These are phyloP conservation scores for Neotropicomus parvogracilis DNA, from an alignment of 1,284 basidiomycete genomes.

Conservation along the genomic window DNA sequence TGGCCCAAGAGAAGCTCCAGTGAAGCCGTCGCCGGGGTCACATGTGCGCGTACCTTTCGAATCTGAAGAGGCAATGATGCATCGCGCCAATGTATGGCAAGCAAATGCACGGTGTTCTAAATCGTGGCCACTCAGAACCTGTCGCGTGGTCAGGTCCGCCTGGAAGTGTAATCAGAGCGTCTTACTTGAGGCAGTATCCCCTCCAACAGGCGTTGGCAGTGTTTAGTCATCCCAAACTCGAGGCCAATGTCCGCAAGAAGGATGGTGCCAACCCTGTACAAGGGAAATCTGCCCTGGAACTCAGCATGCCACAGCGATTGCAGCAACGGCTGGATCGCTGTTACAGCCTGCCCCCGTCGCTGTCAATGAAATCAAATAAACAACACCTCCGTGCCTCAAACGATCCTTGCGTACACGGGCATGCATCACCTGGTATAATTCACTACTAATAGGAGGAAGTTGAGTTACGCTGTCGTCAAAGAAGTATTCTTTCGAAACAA, in stretches of 20 bases:
- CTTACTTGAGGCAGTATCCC: constrained; percentile 75
- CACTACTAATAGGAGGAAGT: constrained; percentile 54
- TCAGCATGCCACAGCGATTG: constrained; percentile 75
- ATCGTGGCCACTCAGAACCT: constrained; percentile 70
- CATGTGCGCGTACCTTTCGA: constrained; percentile 28
- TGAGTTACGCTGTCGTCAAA: constrained; percentile 32
- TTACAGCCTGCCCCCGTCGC: constrained; percentile 58
- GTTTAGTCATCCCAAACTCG: constrained; percentile 70
- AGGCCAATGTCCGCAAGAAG: constrained; percentile 72
- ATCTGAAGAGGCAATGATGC: constrained; percentile 53
- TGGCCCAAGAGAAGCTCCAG: neutral
- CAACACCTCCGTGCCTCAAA: neutral
- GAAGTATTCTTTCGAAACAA: constrained; percentile 50
- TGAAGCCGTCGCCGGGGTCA: constrained; percentile 2
- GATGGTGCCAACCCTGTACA: constrained; percentile 64
- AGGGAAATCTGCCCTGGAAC: constrained; percentile 62
- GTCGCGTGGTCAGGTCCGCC: neutral
- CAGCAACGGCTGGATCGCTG: constrained; percentile 61
- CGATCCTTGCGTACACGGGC: constrained; percentile 47
- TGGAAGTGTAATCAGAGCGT: neutral
- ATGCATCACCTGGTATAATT: constrained; percentile 59
- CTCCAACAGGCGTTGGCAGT: constrained; percentile 59
- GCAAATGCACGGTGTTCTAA: constrained; percentile 72
- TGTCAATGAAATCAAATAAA: constrained; percentile 12
- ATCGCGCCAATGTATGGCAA: constrained; percentile 68